These are phyloP conservation scores for Pseudoneurospora amorphoporcata DNA, from an alignment of 495 filamentous ascomycete genomes.

Conservation along the genomic window DNA sequence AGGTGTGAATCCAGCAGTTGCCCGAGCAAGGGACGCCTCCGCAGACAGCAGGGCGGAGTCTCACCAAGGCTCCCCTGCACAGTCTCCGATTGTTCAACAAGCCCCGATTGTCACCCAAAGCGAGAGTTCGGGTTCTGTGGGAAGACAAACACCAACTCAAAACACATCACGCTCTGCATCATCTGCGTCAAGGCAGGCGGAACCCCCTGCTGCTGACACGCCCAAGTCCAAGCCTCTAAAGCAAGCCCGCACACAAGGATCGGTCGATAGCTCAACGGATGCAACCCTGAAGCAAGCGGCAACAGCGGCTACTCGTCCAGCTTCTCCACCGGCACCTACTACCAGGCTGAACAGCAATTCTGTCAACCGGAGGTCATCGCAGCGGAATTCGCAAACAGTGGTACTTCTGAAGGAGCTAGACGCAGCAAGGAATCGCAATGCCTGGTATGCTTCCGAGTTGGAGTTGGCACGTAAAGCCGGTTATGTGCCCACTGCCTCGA, in stretches of 20 bases:
- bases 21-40: slow-evolving; percentile 29
- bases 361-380: slow-evolving; percentile 37
- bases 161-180: neutral
- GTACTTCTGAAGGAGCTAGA: slow-evolving; percentile 75
- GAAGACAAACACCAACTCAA: slow-evolving; percentile 51
- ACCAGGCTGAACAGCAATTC: slow-evolving; percentile 41
- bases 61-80: slow-evolving; percentile 28
- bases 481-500: slow-evolving; percentile 63
- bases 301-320: slow-evolving; percentile 28
- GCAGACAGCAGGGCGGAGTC: slow-evolving; percentile 27
- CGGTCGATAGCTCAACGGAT: slow-evolving; percentile 41
- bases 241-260: slow-evolving; percentile 34
- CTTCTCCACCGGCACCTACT: slow-evolving; percentile 41
- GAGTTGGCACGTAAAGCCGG: slow-evolving; percentile 81
- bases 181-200: slow-evolving; percentile 11
- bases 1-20: slow-evolving; percentile 14
- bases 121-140: slow-evolving; percentile 38
- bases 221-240: slow-evolving; percentile 23
- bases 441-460: slow-evolving; percentile 94
- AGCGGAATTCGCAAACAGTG: slow-evolving; percentile 48
- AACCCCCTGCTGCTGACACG: slow-evolving; percentile 14
- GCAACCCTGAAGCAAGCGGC: slow-evolving; percentile 28
- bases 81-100: slow-evolving; percentile 48
- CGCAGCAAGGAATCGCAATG: slow-evolving; percentile 68
- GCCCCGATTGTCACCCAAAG: slow-evolving; percentile 28